phyloP scores from a whole-genome alignment of 441 rosid species.

The Euphorbia celastroides region DNA sequence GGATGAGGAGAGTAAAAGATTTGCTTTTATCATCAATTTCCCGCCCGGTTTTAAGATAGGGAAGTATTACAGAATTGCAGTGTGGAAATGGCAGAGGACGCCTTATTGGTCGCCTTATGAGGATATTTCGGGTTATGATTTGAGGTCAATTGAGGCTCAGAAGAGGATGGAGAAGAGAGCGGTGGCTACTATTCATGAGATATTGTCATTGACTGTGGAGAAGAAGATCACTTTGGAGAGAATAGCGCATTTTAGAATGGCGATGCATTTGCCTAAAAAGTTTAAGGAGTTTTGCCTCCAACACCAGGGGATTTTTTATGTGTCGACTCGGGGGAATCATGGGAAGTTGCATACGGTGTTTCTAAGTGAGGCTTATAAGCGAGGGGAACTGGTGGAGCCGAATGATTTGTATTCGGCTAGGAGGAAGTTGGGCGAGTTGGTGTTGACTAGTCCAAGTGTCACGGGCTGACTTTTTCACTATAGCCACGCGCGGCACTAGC shows the following conservation, averaged over 20 bases:
- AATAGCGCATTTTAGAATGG: slow-evolving; percentile 79
- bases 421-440: slow-evolving; percentile 74
- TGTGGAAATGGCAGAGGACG: slow-evolving; percentile 92
- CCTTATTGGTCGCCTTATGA: slow-evolving; percentile 97
- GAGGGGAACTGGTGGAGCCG: slow-evolving; percentile 70
- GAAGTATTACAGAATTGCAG: slow-evolving; percentile 76
- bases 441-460: slow-evolving; percentile 70
- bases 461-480: too few species aligned
- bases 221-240: slow-evolving; percentile 85
- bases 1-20: slow-evolving; percentile 74
- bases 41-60: slow-evolving; percentile 94
- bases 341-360: slow-evolving; percentile 92
- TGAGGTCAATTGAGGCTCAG: slow-evolving; percentile 84
- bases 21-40: slow-evolving; percentile 70
- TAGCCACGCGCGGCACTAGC: too few species aligned
- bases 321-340: slow-evolving; percentile 84
- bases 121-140: slow-evolving; percentile 73
- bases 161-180: slow-evolving; percentile 93
- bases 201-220: slow-evolving; percentile 72
- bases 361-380: slow-evolving; percentile 72
- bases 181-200: slow-evolving; percentile 76
- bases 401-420: slow-evolving; percentile 78
- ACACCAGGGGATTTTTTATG: slow-evolving; percentile 86
- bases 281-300: slow-evolving; percentile 81
- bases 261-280: slow-evolving; percentile 68